Percentiles rank a stretch among this genome's conserved stretches.
phyloP scores from a whole-genome alignment of 306 rosid genomes.

The Luffa acutangula region DNA sequence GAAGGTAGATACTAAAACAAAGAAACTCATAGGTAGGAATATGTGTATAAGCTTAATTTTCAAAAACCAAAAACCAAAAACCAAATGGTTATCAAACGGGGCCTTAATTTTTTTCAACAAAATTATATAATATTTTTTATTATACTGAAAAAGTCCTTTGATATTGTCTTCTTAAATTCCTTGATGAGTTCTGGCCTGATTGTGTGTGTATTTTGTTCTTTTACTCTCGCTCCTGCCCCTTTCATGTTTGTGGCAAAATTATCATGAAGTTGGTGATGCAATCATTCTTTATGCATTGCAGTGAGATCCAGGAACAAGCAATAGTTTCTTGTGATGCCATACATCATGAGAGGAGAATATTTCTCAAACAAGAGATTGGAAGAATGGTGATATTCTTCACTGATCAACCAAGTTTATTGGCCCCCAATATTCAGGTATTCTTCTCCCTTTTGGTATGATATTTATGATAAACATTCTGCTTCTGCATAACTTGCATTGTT shows the following conservation, averaged over 20 bases:
- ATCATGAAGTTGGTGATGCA: slow-evolving; percentile 17
- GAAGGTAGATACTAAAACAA: too few relatives aligned
- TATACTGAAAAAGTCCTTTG: not conserved
- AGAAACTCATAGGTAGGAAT: too few relatives aligned
- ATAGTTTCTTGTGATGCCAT: slow-evolving; percentile 70
- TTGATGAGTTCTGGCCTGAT: not conserved
- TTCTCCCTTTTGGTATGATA: slow-evolving; percentile 13
- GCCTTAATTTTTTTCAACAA: too few relatives aligned
- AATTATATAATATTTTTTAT: not conserved
- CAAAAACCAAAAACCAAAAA: too few relatives aligned
- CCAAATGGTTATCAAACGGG: too few relatives aligned
- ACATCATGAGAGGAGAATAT: slow-evolving; percentile 89
- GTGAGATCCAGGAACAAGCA: slow-evolving; percentile 97
- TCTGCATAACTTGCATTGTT: not conserved
- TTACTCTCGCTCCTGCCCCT: not conserved
- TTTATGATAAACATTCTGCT: not conserved
- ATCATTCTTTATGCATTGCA: slow-evolving; percentile 30
- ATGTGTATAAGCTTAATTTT: too few relatives aligned
- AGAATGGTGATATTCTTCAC: slow-evolving; percentile 95
- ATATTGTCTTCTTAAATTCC: not conserved
- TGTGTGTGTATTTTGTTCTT: not conserved
- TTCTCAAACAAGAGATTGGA: slow-evolving; percentile 95
- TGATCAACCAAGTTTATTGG: slow-evolving; percentile 91
- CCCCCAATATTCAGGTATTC: slow-evolving; percentile 88
- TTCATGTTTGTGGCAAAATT: slow-evolving; percentile 9